Evolutionary conservation across 2,329 filamentous ascomycete species (phyloP).

Genomic region (Aulographum hederae): DNA sequence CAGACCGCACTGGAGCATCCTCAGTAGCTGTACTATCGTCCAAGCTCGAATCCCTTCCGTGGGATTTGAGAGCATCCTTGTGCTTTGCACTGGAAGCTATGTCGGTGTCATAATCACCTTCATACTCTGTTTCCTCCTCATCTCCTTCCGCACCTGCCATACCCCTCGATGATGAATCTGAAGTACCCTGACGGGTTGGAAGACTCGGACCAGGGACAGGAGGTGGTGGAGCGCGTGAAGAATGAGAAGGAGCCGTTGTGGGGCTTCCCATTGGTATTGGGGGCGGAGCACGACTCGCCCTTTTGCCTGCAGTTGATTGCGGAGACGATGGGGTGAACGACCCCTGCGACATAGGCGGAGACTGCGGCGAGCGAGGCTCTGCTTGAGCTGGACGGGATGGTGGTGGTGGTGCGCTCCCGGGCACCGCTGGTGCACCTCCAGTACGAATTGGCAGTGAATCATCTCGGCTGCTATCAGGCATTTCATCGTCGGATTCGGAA

Average conservation of each 20-base stretch:
- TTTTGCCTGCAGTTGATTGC: constrained; percentile 9
- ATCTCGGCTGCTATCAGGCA: constrained; percentile 20
- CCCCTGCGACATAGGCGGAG: constrained; percentile 8
- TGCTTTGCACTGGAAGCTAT: constrained; percentile 87
- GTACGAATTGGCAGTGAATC: not conserved
- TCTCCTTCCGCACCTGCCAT: constrained; percentile 38
- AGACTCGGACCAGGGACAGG: constrained; percentile 22
- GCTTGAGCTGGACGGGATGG: constrained; percentile 7
- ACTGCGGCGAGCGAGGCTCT: constrained; percentile 8
- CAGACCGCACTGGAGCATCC: constrained; percentile 30
- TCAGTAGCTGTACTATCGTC: constrained; percentile 44
- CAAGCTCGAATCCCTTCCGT: constrained; percentile 57
- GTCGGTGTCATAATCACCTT: constrained; percentile 95
- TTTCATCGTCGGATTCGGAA: constrained; percentile 78
- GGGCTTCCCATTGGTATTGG: constrained; percentile 13
- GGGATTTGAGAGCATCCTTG: constrained; percentile 78
- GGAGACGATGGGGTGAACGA: constrained; percentile 10
- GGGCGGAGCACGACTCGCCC: constrained; percentile 8
- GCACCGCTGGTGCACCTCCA: no score
- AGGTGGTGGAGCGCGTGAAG: constrained; percentile 28
- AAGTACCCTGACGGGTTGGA: constrained; percentile 12
- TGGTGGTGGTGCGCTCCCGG: constrained; percentile 11
- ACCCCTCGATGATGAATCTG: no score
- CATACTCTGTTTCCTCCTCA: constrained; percentile 80
- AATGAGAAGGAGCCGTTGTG: not conserved